Conservation (phyloP, 2,329 filamentous ascomycete genomes). For the Esteya vermicola region DNA sequence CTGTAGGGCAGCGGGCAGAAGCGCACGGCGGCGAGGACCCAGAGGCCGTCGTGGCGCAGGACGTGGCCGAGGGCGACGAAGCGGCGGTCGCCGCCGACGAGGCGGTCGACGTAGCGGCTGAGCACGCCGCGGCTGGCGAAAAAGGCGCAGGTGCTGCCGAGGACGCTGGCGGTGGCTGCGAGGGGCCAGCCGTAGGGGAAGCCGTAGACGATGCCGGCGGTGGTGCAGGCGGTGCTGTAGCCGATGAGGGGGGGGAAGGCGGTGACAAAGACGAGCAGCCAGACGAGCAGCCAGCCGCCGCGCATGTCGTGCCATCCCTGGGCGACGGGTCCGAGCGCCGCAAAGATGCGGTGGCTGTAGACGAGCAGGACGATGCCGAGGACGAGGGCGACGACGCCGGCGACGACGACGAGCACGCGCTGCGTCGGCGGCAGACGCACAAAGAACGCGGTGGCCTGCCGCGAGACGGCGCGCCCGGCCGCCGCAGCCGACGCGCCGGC, state of each 20-base stretch:
- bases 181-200: constrained; percentile 64
- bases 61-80: constrained; percentile 84
- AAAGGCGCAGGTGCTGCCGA: constrained; percentile 69
- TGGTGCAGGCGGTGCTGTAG: constrained; percentile 57
- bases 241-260: constrained; percentile 82
- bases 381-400: constrained; percentile 33
- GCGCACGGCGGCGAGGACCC: constrained; percentile 80
- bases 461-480: neutral
- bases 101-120: constrained; percentile 60
- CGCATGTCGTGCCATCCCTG: constrained; percentile 61
- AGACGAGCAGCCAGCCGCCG: constrained; percentile 63
- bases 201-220: constrained; percentile 41
- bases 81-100: constrained; percentile 70
- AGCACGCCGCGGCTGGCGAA: constrained; percentile 67
- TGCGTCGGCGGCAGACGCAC: constrained; percentile 45
- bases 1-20: constrained; percentile 89
- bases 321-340: constrained; percentile 57
- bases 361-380: constrained; percentile 56
- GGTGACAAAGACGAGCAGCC: constrained; percentile 58
- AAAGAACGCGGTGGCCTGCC: constrained; percentile 20
- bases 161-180: constrained; percentile 61
- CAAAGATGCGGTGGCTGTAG: constrained; percentile 70
- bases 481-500: neutral
- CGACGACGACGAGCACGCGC: constrained; percentile 40
- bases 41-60: constrained; percentile 77